A percentile compares a stretch with the other conserved stretches of the same genome.
These are phyloP conservation scores for Darksidea phi DNA, from an alignment of 495 filamentous ascomycete genomes.

Conservation along the genomic window DNA sequence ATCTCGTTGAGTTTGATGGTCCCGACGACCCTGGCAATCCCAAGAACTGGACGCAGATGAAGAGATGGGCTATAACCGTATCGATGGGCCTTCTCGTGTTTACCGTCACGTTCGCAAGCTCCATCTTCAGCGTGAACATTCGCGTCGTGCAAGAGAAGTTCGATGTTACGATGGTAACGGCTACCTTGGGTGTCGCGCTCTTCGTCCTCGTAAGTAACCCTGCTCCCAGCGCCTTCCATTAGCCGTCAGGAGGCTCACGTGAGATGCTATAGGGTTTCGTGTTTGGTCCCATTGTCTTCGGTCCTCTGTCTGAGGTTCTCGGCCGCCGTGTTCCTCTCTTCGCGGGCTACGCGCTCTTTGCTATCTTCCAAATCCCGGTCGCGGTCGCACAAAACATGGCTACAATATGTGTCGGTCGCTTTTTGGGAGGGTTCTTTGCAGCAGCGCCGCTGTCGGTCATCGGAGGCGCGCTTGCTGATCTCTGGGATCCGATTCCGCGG, in stretches of 20 bases:
- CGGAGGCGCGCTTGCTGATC: slow-evolving; percentile 60
- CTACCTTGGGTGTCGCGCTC: not conserved
- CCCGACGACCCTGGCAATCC: not conserved
- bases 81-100: not conserved
- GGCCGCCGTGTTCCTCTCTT: slow-evolving; percentile 59
- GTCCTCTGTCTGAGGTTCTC: slow-evolving; percentile 57
- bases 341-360: slow-evolving; percentile 55
- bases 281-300: slow-evolving; percentile 56
- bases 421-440: slow-evolving; percentile 63
- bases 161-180: no score
- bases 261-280: no score
- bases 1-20: not conserved
- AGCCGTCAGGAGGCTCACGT: no score
- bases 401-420: slow-evolving; percentile 60
- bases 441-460: slow-evolving; percentile 62
- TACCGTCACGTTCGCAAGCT: not conserved
- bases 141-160: no score
- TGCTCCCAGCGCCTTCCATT: no score
- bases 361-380: slow-evolving; percentile 62
- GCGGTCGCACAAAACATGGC: slow-evolving; percentile 59
- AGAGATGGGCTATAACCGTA: not conserved
- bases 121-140: not conserved
- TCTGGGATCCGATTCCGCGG: slow-evolving; percentile 60
- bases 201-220: not conserved
- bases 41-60: not conserved